A percentile compares a stretch with the other conserved stretches of the same genome.
Conservation (phyloP, 2,329 filamentous ascomycete species). For the Chalaropsis thielavioides region DNA sequence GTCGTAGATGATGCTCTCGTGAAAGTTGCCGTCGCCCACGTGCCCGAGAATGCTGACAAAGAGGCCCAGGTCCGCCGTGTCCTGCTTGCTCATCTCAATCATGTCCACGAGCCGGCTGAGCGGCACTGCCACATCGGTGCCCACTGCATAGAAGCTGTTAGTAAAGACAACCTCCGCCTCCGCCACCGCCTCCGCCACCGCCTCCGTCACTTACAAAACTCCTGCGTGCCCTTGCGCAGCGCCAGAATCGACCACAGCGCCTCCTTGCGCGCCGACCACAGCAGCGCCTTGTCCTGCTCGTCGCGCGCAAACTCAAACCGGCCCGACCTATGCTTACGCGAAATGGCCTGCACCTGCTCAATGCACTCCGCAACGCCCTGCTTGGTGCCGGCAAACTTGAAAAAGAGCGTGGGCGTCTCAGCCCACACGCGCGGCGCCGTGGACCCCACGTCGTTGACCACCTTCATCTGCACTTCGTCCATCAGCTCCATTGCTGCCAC, state of each 20-base stretch:
- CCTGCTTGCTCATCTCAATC: conserved; percentile 71
- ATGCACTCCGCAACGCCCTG: conserved; percentile 69
- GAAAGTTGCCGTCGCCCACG: conserved; percentile 89
- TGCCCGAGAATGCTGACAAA: conserved; percentile 83
- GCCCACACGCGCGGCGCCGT: conserved; percentile 57
- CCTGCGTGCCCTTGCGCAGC: conserved; percentile 48
- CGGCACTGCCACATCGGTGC: conserved; percentile 71
- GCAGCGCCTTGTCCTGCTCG: conserved; percentile 53
- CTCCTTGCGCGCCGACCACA: conserved; percentile 73
- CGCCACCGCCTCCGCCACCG: not conserved
- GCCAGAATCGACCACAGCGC: conserved; percentile 73
- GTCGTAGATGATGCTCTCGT: conserved; percentile 83
- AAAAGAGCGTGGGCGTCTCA: conserved; percentile 64
- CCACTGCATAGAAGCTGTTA: conserved; percentile 34
- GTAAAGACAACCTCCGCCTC: not conserved
- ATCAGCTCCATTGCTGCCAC: conserved; percentile 72
- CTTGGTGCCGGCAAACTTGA: conserved; percentile 73
- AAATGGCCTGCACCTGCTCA: conserved; percentile 50
- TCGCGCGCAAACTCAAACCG: conserved; percentile 65
- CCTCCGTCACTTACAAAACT: conserved; percentile 46
- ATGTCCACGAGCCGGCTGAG: conserved; percentile 62
- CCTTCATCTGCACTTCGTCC: conserved; percentile 77
- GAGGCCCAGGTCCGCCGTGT: conserved; percentile 71
- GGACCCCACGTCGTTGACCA: conserved; percentile 60
- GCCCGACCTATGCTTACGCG: conserved; percentile 47